Evolutionary conservation across 208 protist genomes (phyloP).

Genomic region (Herpetomonas muscarum): DNA sequence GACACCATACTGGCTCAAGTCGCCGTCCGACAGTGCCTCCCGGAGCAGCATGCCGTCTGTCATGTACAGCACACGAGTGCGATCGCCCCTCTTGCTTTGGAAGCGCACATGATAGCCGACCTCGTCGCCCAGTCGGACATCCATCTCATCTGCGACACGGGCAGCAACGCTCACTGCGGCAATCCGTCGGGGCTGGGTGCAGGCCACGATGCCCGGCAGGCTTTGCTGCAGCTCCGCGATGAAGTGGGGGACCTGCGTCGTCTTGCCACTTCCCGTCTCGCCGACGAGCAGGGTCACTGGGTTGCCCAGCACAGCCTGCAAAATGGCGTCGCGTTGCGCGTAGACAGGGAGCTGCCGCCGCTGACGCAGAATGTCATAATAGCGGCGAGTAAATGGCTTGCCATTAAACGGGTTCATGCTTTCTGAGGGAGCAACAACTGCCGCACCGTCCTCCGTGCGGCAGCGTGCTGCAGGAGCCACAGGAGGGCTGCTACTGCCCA

Average conservation of each 20-base stretch:
- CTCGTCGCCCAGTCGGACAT: conserved; percentile 94
- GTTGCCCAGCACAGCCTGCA: conserved; percentile 59
- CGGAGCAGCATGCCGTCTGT: conserved; percentile 99
- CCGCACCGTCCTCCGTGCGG: no score
- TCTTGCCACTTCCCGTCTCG: conserved; percentile 96
- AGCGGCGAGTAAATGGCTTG: conserved; percentile 39
- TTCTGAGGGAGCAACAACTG: background rate
- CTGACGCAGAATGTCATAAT: conserved; percentile 33
- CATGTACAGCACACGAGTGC: conserved; percentile 98
- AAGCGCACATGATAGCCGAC: conserved; percentile 99
- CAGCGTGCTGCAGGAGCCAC: no score
- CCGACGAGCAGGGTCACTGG: conserved; percentile 91
- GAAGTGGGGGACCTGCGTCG: conserved; percentile 96
- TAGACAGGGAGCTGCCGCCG: conserved; percentile 70
- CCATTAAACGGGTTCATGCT: background rate
- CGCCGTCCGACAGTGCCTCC: conserved; percentile 90
- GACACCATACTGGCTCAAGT: conserved; percentile 90
- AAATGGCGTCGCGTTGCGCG: conserved; percentile 38
- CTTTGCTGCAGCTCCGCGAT: conserved; percentile 45
- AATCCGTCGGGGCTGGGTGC: conserved; percentile 99
- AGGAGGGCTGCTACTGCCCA: no score
- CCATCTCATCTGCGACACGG: conserved; percentile 98
- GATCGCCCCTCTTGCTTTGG: conserved; percentile 87
- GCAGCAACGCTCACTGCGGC: conserved; percentile 98
- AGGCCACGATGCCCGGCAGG: conserved; percentile 54